A percentile compares a stretch with the other conserved stretches of the same genome.
Evolutionary conservation across 2,329 filamentous ascomycete species (phyloP).

Genomic region (Colletotrichum endophyticum): DNA sequence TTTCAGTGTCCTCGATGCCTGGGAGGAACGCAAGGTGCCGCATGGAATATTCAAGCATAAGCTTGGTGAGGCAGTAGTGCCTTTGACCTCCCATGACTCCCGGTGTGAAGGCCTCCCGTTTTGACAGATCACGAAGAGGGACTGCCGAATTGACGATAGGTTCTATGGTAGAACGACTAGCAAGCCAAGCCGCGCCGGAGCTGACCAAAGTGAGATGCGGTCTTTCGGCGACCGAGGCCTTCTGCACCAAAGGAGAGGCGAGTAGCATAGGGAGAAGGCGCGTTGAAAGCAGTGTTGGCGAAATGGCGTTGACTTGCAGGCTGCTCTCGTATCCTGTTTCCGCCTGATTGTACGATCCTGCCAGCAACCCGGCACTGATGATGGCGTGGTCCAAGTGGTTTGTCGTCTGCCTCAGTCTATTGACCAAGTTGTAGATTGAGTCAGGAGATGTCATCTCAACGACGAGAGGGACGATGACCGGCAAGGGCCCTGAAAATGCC

Average conservation of each 20-base stretch:
- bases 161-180: background rate
- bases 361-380: background rate
- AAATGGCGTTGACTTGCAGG: background rate
- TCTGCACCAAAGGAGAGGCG: background rate
- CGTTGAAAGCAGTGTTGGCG: background rate
- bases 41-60: background rate
- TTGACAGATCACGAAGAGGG: background rate
- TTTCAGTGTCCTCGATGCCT: background rate
- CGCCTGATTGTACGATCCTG: background rate
- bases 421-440: background rate
- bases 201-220: background rate
- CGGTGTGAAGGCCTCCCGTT: background rate
- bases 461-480: background rate
- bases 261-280: background rate
- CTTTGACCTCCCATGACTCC: background rate
- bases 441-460: background rate
- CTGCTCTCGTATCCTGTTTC: background rate
- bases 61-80: background rate
- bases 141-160: rapidly evolving
- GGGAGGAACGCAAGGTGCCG: background rate
- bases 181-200: background rate
- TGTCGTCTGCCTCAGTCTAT: background rate
- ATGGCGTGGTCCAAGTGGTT: background rate
- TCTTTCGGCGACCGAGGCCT: background rate
- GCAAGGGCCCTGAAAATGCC: rapidly evolving